A percentile compares a stretch with the other conserved stretches of the same genome.
phyloP scores from a whole-genome alignment of 2,329 filamentous ascomycete species.

The Colletotrichum kahawae region DNA sequence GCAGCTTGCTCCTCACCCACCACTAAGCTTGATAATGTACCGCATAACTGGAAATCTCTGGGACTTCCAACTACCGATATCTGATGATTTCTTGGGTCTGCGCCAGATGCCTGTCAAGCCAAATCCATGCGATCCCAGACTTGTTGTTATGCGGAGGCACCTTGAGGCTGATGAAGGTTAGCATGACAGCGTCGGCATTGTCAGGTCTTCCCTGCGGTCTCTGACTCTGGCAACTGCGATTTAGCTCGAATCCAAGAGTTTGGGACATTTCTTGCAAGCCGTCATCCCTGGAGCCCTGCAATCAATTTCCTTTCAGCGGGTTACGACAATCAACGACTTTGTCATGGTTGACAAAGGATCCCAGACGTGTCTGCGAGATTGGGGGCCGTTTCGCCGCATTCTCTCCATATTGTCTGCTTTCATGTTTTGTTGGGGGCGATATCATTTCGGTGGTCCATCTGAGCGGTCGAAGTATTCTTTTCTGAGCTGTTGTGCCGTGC shows the following conservation, averaged over 20 bases:
- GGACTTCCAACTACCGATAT: constrained; percentile 8
- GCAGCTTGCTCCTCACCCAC: not conserved
- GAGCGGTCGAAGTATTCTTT: not conserved
- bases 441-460: not conserved
- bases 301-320: not conserved
- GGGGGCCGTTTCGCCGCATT: not conserved
- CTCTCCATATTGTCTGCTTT: not conserved
- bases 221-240: not conserved
- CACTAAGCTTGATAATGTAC: not conserved
- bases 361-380: not conserved
- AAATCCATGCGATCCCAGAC: not conserved
- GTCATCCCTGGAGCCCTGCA: not conserved
- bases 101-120: not conserved
- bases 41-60: not conserved
- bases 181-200: not conserved
- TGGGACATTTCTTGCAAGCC: not conserved
- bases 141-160: not conserved
- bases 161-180: not conserved
- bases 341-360: not conserved
- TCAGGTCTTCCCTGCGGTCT: not conserved
- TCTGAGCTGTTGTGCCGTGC: not conserved
- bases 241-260: not conserved
- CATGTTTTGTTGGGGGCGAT: not conserved
- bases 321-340: not conserved
- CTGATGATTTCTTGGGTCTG: not conserved